Base-by-base conservation (phyloP, 768 basidiomycete genomes). In the Mycena venus region DNA sequence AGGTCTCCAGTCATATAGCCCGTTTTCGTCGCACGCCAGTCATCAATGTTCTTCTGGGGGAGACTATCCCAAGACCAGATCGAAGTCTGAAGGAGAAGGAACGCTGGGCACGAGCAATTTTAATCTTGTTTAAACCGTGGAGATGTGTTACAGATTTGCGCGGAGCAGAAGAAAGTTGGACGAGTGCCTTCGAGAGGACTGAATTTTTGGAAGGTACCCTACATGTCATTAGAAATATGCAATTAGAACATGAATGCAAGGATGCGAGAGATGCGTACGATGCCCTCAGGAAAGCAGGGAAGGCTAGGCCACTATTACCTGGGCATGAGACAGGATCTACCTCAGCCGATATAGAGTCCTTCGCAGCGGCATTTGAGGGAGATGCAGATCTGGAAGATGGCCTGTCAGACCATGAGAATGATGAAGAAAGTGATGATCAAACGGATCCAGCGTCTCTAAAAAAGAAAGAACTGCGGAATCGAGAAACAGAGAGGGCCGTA, bases 101-200 rank as follows among this genome's bases (percentile, higher is more conserved):
- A 12, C n/a, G n/a, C n/a, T n/a, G n/a, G n/a, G n/a, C n/a, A 1
- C 1, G 58, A 9, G 11, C 29, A 27, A 60, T 69, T 29, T 10
- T 60, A 0, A 60, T 69, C 0, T 12, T 69, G 15, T 69, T 69
- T 21, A 59, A 69, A 23, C 68, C 68, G n/a, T 69, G 68, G 68
- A 27, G 68, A 2, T 25, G 0, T 1, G 4, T 27, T 12, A 10
- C 3, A 4, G 66, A 68, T 25, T 25, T 68, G 11, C 58, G 23
- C 25, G 17, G 29, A 7, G 23, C 6, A 3, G 6, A 42, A 12
- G 29, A 36, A 19, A 21, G 55, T 10, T 68, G 66, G 66, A n/a
- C 14, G 5, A 2, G 2, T 0, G 51, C 66, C 4, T 67, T 67
- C 23, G 29, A 55, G 9, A 19, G n/a, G 1, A 59, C 40, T 1